Conservation (phyloP, 352 stramenopile genomes). For the Discostella stelligera region DNA sequence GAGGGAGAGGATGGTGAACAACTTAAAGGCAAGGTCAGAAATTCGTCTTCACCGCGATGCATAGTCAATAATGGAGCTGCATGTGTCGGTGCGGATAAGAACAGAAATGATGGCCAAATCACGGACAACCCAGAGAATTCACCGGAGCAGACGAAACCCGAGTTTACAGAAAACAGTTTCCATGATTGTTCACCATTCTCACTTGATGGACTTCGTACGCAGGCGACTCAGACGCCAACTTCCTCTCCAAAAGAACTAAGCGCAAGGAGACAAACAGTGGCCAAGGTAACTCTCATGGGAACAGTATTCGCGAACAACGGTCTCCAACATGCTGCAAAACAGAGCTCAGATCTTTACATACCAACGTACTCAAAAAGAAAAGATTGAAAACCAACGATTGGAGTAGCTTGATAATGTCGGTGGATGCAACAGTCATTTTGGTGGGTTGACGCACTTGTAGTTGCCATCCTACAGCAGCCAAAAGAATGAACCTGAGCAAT, state of each 20-base stretch:
- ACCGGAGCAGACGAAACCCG: slow-evolving; percentile 1
- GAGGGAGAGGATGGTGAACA: not conserved
- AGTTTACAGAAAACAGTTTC: slow-evolving; percentile 8
- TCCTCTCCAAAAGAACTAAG: not conserved
- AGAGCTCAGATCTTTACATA: slow-evolving; percentile 31
- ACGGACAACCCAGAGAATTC: not conserved
- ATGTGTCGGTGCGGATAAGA: not conserved
- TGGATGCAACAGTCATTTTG: too few species aligned
- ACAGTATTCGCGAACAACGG: slow-evolving; percentile 24
- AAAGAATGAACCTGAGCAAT: too few species aligned
- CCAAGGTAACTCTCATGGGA: slow-evolving; percentile 41
- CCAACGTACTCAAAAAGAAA: slow-evolving; percentile 29
- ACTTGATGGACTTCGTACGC: slow-evolving; percentile 13
- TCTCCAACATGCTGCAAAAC: slow-evolving; percentile 1
- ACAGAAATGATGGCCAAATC: not conserved
- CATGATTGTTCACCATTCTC: slow-evolving; percentile 6
- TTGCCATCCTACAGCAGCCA: too few species aligned
- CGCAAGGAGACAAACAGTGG: slow-evolving; percentile 5
- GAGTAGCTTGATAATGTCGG: too few species aligned
- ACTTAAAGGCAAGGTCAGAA: not conserved
- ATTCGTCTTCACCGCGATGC: not conserved
- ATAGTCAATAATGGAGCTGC: not conserved
- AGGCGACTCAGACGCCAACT: slow-evolving; percentile 8
- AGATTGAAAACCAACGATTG: not conserved
- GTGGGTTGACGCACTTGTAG: too few species aligned